Conservation (phyloP, 495 filamentous ascomycete genomes). For the Tetracladium setigerum region DNA sequence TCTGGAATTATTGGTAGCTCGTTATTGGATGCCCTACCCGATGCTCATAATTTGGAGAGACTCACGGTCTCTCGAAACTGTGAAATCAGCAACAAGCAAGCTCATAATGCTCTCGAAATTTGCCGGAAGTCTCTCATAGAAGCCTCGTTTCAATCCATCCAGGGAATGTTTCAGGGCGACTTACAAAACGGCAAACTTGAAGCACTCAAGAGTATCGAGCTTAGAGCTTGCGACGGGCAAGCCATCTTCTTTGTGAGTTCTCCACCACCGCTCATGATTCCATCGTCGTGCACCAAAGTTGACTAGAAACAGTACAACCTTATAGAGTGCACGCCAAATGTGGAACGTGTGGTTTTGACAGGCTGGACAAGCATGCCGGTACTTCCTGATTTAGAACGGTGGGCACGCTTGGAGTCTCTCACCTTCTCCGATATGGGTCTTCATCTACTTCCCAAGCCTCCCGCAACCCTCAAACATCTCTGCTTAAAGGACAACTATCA, state of each 20-base stretch:
- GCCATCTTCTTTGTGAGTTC: background rate
- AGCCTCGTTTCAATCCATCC: conserved; percentile 6
- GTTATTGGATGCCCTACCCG: conserved; percentile 6
- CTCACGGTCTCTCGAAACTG: conserved; percentile 7
- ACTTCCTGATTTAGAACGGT: conserved; percentile 1
- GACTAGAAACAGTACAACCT: background rate
- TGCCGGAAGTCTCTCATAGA: conserved; percentile 9
- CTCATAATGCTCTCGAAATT: conserved; percentile 5
- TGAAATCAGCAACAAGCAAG: conserved; percentile 3
- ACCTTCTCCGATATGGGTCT: conserved; percentile 9
- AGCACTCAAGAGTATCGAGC: conserved; percentile 3
- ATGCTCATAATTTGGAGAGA: conserved; percentile 11
- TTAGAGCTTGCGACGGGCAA: background rate
- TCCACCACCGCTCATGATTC: background rate
- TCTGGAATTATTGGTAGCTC: conserved; percentile 13
- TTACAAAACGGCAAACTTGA: conserved; percentile 6
- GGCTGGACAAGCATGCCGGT: conserved; percentile 3
- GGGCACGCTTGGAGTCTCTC: conserved; percentile 7
- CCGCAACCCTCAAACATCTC: conserved; percentile 13
- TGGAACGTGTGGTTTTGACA: conserved; percentile 1
- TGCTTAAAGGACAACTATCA: conserved; percentile 4
- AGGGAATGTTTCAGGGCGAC: background rate
- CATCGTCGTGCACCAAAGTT: background rate
- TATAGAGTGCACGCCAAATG: conserved; percentile 6
- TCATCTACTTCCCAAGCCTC: conserved; percentile 3